These are phyloP conservation scores for Phlegmacium glaucopus DNA, from an alignment of 768 basidiomycete species.

Conservation along the genomic window DNA sequence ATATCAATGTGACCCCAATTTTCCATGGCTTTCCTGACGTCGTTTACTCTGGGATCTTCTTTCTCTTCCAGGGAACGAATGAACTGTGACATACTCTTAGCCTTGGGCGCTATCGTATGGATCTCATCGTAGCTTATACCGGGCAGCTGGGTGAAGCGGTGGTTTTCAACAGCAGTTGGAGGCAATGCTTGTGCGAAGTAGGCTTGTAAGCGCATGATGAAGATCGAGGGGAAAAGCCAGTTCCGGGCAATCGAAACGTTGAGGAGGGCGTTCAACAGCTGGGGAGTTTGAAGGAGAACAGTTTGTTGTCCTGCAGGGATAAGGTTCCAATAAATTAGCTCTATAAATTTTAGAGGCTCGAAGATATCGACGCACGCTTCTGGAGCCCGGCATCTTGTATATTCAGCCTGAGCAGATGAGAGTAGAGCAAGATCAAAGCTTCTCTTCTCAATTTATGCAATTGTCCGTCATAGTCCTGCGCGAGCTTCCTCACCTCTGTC, in stretches of 20 bases:
- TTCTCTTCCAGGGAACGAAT: slow-evolving; percentile 48
- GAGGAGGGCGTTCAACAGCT: slow-evolving; percentile 75
- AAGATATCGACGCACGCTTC: slow-evolving; percentile 48
- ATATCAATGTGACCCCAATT: slow-evolving; percentile 78
- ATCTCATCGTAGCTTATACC: slow-evolving; percentile 56
- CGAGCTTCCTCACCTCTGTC: slow-evolving; percentile 43
- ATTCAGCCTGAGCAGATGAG: slow-evolving; percentile 75
- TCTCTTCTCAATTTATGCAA: slow-evolving; percentile 40
- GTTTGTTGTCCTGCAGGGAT: slow-evolving; percentile 59
- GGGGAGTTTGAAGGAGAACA: slow-evolving; percentile 69
- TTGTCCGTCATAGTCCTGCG: slow-evolving; percentile 31
- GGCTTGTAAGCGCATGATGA: slow-evolving; percentile 79
- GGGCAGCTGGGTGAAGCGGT: slow-evolving; percentile 74
- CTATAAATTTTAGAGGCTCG: background rate
- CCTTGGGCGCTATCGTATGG: slow-evolving; percentile 29
- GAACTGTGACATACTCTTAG: slow-evolving; percentile 42
- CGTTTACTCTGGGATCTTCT: slow-evolving; percentile 42
- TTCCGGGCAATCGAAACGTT: slow-evolving; percentile 82
- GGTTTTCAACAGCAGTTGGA: slow-evolving; percentile 44
- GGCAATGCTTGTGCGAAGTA: slow-evolving; percentile 81
- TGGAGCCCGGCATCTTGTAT: slow-evolving; percentile 50
- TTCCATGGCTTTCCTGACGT: slow-evolving; percentile 62
- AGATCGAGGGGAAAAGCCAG: slow-evolving; percentile 81
- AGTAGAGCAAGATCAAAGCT: slow-evolving; percentile 76
- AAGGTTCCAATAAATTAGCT: background rate